phyloP scores from a whole-genome alignment of 2,329 filamentous ascomycete species.

The Neopestalotiopsis sp. region DNA sequence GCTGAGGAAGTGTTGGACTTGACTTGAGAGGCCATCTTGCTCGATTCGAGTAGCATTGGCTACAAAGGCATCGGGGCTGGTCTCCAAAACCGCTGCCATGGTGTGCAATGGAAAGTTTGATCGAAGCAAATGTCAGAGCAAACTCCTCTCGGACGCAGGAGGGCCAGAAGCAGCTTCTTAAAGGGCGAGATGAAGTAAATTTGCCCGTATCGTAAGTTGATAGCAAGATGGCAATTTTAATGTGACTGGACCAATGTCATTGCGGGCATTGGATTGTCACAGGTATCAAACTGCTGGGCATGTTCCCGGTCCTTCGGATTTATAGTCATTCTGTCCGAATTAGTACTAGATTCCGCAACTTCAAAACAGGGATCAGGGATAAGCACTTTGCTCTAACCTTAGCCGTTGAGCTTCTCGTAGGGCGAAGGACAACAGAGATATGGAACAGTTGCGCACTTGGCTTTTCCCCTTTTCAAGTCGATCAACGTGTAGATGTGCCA shows the following conservation, averaged over 20 bases:
- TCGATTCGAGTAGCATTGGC: background rate
- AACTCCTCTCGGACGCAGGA: background rate
- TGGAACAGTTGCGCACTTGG: background rate
- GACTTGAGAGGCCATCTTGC: background rate
- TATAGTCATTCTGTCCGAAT: background rate
- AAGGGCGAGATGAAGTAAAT: background rate
- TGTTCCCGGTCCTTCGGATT: background rate
- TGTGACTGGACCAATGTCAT: background rate
- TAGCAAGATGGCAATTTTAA: background rate
- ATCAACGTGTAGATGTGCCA: background rate
- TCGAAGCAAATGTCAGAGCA: background rate
- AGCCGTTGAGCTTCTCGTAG: background rate
- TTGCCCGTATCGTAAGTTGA: background rate
- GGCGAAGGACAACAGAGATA: background rate
- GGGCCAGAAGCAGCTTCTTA: background rate
- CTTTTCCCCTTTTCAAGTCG: background rate
- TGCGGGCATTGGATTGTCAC: background rate
- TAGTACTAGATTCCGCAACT: background rate
- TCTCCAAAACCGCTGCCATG: background rate
- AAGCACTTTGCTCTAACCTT: background rate
- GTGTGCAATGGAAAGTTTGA: background rate
- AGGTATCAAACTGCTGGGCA: background rate
- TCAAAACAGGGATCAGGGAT: background rate
- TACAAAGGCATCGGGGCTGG: background rate
- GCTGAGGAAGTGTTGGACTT: background rate